phyloP scores from a whole-genome alignment of 2,329 filamentous ascomycete species.

The Pseudogymnoascus sp. region DNA sequence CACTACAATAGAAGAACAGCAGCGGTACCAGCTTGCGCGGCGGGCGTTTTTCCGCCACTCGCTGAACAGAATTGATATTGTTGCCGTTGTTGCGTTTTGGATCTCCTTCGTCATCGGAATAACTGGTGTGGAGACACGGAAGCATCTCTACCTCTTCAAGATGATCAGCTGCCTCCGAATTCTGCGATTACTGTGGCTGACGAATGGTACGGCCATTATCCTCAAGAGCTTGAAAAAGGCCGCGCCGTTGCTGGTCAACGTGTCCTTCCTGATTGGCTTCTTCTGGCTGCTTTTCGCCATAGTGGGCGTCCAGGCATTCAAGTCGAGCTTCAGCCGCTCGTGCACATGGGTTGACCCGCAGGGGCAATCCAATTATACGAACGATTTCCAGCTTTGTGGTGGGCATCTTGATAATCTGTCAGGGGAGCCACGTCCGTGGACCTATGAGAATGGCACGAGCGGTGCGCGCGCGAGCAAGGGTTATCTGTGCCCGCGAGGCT shows the following conservation, averaged over 20 bases:
- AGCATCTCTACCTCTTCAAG: conserved; percentile 81
- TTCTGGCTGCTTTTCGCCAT: conserved; percentile 98
- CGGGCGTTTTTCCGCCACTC: conserved; percentile 89
- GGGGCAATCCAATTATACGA: conserved; percentile 54
- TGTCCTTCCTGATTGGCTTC: conserved; percentile 89
- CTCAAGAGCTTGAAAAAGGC: conserved; percentile 92
- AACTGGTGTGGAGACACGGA: conserved; percentile 56
- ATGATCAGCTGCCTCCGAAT: conserved; percentile 97
- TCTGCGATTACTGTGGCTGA: conserved; percentile 79
- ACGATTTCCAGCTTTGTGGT: conserved; percentile 72
- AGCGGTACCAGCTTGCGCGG: conserved; percentile 77
- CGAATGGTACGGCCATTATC: conserved; percentile 91
- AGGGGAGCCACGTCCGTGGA: conserved; percentile 58
- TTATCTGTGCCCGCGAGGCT: conserved; percentile 77
- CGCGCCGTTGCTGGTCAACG: conserved; percentile 80
- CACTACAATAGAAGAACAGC: conserved; percentile 65
- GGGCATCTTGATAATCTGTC: conserved; percentile 62
- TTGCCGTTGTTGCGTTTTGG: conserved; percentile 94
- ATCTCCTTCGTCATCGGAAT: conserved; percentile 71
- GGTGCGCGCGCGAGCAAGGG: conserved; percentile 62
- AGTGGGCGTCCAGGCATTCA: conserved; percentile 93
- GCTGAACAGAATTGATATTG: conserved; percentile 91
- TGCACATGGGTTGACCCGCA: conserved; percentile 69
- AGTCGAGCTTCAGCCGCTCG: conserved; percentile 67
- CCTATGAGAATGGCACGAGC: conserved; percentile 45